A percentile compares a stretch with the other conserved stretches of the same genome.
Evolutionary conservation across 2,329 filamentous ascomycete genomes (phyloP).

Genomic region (Diaporthe sp.): DNA sequence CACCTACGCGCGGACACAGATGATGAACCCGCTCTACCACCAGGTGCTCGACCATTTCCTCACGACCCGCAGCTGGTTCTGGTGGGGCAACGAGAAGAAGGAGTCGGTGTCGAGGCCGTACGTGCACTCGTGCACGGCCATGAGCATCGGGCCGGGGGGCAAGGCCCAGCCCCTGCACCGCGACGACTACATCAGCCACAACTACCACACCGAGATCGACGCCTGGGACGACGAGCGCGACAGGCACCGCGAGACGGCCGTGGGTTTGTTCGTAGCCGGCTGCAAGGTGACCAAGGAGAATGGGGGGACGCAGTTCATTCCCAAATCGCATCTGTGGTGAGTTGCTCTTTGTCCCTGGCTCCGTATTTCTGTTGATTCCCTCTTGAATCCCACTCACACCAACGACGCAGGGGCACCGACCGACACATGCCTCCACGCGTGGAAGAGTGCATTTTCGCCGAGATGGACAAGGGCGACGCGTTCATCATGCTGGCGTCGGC

Average conservation of each 20-base stretch:
- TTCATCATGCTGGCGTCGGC: conserved; percentile 21
- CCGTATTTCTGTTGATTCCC: too few species aligned
- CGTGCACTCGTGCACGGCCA: conserved; percentile 12
- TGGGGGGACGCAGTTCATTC: conserved; percentile 6
- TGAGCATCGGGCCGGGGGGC: conserved; percentile 6
- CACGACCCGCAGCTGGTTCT: conserved; percentile 25
- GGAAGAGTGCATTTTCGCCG: conserved; percentile 10
- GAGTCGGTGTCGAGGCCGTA: conserved; percentile 15
- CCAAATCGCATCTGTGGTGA: conserved; percentile 5
- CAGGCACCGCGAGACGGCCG: conserved; percentile 5
- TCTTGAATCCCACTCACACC: not conserved
- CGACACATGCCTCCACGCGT: conserved; percentile 7
- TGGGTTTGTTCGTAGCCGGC: not conserved
- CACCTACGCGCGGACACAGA: conserved; percentile 6
- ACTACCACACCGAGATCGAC: conserved; percentile 15
- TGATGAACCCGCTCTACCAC: conserved; percentile 23
- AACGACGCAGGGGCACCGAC: not conserved
- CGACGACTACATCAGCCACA: conserved; percentile 18
- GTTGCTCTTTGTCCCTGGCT: not conserved
- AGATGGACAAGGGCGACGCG: conserved; percentile 24
- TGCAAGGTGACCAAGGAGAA: conserved; percentile 27
- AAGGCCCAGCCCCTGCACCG: conserved; percentile 21
- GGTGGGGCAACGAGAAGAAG: conserved; percentile 19
- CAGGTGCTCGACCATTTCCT: conserved; percentile 7
- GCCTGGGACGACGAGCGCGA: conserved; percentile 23